phyloP scores from a whole-genome alignment of 495 filamentous ascomycete species.

The Collariella sp. region DNA sequence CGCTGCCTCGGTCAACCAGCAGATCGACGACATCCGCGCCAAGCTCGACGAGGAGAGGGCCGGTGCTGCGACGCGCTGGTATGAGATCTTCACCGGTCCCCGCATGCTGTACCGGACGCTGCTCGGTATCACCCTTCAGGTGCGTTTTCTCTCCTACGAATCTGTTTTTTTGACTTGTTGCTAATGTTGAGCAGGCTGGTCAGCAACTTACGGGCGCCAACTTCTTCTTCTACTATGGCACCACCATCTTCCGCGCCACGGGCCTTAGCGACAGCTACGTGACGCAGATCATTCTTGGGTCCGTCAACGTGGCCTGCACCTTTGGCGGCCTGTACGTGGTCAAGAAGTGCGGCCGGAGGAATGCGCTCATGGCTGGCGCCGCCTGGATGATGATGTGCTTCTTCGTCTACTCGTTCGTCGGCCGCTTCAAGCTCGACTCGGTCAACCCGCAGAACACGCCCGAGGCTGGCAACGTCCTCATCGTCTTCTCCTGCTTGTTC shows the following conservation, averaged over 20 bases:
- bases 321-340: constrained; percentile 67
- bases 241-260: constrained; percentile 59
- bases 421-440: constrained; percentile 47
- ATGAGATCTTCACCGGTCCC: constrained; percentile 62
- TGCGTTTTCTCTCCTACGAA: background rate
- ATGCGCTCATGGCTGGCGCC: constrained; percentile 55
- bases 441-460: constrained; percentile 45
- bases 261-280: constrained; percentile 61
- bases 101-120: constrained; percentile 64
- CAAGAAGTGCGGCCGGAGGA: constrained; percentile 61
- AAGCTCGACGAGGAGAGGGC: constrained; percentile 55
- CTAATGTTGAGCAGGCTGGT: constrained; percentile 34
- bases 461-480: constrained; percentile 57
- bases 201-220: constrained; percentile 68
- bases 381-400: constrained; percentile 64
- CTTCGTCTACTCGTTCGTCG: constrained; percentile 66
- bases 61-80: constrained; percentile 49
- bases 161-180: background rate
- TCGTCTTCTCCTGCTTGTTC: constrained; percentile 77
- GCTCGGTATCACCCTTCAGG: constrained; percentile 60
- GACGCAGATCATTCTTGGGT: constrained; percentile 65
- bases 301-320: constrained; percentile 66
- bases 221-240: constrained; percentile 80
- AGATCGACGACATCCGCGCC: constrained; percentile 66
- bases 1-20: constrained; percentile 54